Percentiles rank a stretch among this genome's conserved stretches.
Evolutionary conservation across 2,329 filamentous ascomycete species (phyloP).

Genomic region (Gnomoniopsis smithogilvyi): DNA sequence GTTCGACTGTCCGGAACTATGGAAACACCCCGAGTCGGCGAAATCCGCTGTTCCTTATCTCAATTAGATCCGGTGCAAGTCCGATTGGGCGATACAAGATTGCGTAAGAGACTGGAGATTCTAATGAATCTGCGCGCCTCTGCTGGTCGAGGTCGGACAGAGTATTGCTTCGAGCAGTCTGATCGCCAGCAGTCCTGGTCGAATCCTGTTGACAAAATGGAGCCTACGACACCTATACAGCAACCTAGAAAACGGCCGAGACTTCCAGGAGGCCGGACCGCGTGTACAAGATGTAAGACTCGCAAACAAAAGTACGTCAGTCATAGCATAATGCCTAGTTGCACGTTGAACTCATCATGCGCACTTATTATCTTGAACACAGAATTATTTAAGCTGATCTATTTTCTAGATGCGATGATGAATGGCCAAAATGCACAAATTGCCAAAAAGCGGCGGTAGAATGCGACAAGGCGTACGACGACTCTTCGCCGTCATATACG

Average conservation of each 20-base stretch:
- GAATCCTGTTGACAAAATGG: not conserved
- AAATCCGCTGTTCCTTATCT: no score
- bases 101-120: no score
- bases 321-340: no score
- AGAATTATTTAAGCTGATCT: not conserved
- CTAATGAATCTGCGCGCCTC: no score
- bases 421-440: slow-evolving; percentile 41
- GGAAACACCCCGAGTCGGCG: no score
- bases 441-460: slow-evolving; percentile 37
- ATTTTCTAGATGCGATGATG: slow-evolving; percentile 35
- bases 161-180: not conserved
- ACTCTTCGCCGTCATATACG: not conserved
- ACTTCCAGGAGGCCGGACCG: slow-evolving; percentile 35
- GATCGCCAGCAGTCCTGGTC: no score
- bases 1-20: no score
- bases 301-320: slow-evolving; percentile 37
- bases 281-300: slow-evolving; percentile 42
- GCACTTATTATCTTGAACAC: no score
- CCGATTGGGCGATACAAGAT: no score
- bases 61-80: no score
- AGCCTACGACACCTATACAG: not conserved
- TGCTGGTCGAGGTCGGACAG: no score
- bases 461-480: slow-evolving; percentile 37
- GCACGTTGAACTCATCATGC: no score
- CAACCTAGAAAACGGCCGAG: not conserved